phyloP scores from a whole-genome alignment of 495 filamentous ascomycete genomes.

The Hypoxylon trugodes region DNA sequence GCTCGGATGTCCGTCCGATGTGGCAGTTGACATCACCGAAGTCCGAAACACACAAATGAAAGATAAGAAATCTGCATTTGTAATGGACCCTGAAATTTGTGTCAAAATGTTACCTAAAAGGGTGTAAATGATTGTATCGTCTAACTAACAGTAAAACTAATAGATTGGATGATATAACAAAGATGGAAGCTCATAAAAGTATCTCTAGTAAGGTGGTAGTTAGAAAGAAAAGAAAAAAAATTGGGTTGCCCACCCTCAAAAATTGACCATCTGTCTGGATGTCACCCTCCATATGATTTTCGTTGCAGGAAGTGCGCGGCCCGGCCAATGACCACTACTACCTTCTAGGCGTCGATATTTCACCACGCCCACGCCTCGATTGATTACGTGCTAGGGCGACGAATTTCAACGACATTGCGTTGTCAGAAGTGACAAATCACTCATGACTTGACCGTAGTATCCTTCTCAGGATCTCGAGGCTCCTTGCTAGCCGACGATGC shows the following conservation, averaged over 20 bases:
- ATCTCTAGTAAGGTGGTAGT: conserved; percentile 1
- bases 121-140: conserved; percentile 10
- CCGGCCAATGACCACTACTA: conserved; percentile 5
- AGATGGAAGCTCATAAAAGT: conserved; percentile 9
- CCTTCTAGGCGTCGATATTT: conserved; percentile 11
- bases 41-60: conserved; percentile 32
- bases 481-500: conserved; percentile 1
- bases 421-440: conserved; percentile 17
- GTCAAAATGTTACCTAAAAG: not conserved
- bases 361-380: not conserved
- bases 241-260: not conserved
- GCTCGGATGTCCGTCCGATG: conserved; percentile 34
- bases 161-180: too few relatives aligned
- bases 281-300: conserved; percentile 22
- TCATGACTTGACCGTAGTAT: not conserved
- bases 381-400: not conserved
- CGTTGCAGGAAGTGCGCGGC: conserved; percentile 3
- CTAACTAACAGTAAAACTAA: not conserved
- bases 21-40: conserved; percentile 37
- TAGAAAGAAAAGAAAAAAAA: not conserved
- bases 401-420: not conserved
- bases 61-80: conserved; percentile 1
- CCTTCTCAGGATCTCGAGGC: conserved; percentile 5
- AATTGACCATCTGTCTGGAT: conserved; percentile 1
- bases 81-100: conserved; percentile 10